Evolutionary conservation across 768 basidiomycete genomes (phyloP), one percentile per base, ranked within the genome.

Genomic region (Suillus subluteus): DNA sequence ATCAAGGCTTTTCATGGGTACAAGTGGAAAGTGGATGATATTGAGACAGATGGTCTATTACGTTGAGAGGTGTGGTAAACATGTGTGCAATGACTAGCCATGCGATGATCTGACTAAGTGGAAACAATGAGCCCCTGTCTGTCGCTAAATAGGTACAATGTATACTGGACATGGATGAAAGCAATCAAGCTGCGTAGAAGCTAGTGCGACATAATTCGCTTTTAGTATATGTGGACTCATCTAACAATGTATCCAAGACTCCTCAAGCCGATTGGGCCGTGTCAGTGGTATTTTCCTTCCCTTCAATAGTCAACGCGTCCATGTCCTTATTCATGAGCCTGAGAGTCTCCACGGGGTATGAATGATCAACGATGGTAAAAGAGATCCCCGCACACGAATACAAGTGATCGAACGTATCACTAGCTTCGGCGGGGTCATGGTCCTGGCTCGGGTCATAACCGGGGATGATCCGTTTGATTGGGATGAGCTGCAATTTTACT

Each of bases 401-500:
- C 6, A 77, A 32, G 18, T 76, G 56, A 54, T 76, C 66, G 15
- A 71, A 77, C 4, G 70, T 73, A 48, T 70, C 71, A 21, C 69
- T 65, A 23, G 69, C 67, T 15, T 69, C 74, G 13, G 68, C 41
- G 64, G 58, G 38, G 26, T 78, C 76, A n/a, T 68, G 67, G 32
- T 69, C 69, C 26, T 50, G 30, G 37, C 43, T 26, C 12, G 56
- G 35, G 9, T 62, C 43, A 58, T 48, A 18, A 48, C 68, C 70
- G 43, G 62, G 67, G 26, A 74, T 46, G 23, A 72, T 23, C 50
- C 67, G 65, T 26, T 67, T 67, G 46, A 76, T 66, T 55, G 75
- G 72, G 32, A 72, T 58, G 26, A 72, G 70, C 44, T 73, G 76
- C 38, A 76, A 64, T 40, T 73, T 73, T 30, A 76, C 70, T 40